Evolutionary conservation across 2,329 filamentous ascomycete species (phyloP), one percentile per base, ranked within the genome.

Genomic region (Arachnomyces sp.): DNA sequence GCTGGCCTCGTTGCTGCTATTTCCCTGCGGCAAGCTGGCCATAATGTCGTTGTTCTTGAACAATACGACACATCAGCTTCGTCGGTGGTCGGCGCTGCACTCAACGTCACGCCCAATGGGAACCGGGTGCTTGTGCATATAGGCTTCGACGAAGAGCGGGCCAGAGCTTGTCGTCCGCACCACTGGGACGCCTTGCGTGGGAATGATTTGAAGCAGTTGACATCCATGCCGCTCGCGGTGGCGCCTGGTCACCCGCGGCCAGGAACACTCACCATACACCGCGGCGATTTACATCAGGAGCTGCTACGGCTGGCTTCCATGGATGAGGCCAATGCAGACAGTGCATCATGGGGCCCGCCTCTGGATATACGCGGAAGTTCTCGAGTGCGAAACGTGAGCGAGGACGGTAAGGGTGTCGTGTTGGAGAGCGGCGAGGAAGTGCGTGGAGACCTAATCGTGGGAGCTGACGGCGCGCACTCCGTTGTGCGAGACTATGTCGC

Each of bases 401-500:
- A n/a, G n/a, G n/a, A n/a, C n/a, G n/a, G n/a, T n/a, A n/a, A n/a
- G n/a, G n/a, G n/a, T n/a, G n/a, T n/a, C n/a, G n/a, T n/a, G n/a
- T n/a, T n/a, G n/a, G n/a, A n/a, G n/a, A n/a, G n/a, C n/a, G n/a
- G n/a, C n/a, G n/a, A n/a, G n/a, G n/a, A n/a, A n/a, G n/a, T n/a
- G n/a, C n/a, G n/a, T n/a, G n/a, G n/a, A n/a, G n/a, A n/a, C n/a
- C n/a, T n/a, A n/a, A n/a, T n/a, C n/a, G n/a, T n/a, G n/a, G n/a
- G n/a, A n/a, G n/a, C n/a, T 32, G 59, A 63, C 36, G 60, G 60
- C 5, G 42, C 57, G 4, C 53, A 51, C 37, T 52, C 54, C 2
- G 44, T 43, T 5, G 30, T 42, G 6, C 40, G 47, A 1, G 37
- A 36, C 7, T 34, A 40, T 15, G 43, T 56, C 7, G 28, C 45